These are phyloP conservation scores for Cryptococcus sp. DNA, from an alignment of 1,284 basidiomycete species.

Conservation along the genomic window DNA sequence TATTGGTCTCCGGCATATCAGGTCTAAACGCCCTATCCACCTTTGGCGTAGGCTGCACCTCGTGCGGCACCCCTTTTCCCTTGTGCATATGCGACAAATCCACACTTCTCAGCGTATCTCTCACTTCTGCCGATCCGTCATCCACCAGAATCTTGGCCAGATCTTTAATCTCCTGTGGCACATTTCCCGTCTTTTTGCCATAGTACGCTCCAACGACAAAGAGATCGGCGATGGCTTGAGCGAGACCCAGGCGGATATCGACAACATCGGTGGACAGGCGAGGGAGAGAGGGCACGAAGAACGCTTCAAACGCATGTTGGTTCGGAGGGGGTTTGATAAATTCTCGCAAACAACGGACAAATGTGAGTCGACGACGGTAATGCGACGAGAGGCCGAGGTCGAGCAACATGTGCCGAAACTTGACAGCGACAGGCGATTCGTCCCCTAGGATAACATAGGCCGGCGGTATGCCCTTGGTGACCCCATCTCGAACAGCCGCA, in stretches of 20 bases:
- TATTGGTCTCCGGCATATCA: too few relatives aligned
- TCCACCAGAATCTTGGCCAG: slow-evolving; percentile 22
- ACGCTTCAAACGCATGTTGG: slow-evolving; percentile 52
- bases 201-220: slow-evolving; percentile 39
- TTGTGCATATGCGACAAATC: slow-evolving; percentile 21
- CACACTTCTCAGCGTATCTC: slow-evolving; percentile 27
- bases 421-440: slow-evolving; percentile 40
- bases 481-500: slow-evolving; percentile 75
- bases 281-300: slow-evolving; percentile 58
- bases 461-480: slow-evolving; percentile 57
- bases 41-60: slow-evolving; percentile 6
- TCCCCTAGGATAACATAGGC: slow-evolving; percentile 53
- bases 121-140: slow-evolving; percentile 38
- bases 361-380: slow-evolving; percentile 71
- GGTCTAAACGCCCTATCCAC: slow-evolving; percentile 6
- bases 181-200: slow-evolving; percentile 15
- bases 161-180: slow-evolving; percentile 25
- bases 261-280: slow-evolving; percentile 65
- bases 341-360: slow-evolving; percentile 65
- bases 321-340: slow-evolving; percentile 52
- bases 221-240: slow-evolving; percentile 48
- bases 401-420: slow-evolving; percentile 54
- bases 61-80: slow-evolving; percentile 18
- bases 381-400: slow-evolving; percentile 55
- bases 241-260: slow-evolving; percentile 80